These are phyloP conservation scores for Microdochium paspali DNA, from an alignment of 2,329 filamentous ascomycete species.

Conservation along the genomic window DNA sequence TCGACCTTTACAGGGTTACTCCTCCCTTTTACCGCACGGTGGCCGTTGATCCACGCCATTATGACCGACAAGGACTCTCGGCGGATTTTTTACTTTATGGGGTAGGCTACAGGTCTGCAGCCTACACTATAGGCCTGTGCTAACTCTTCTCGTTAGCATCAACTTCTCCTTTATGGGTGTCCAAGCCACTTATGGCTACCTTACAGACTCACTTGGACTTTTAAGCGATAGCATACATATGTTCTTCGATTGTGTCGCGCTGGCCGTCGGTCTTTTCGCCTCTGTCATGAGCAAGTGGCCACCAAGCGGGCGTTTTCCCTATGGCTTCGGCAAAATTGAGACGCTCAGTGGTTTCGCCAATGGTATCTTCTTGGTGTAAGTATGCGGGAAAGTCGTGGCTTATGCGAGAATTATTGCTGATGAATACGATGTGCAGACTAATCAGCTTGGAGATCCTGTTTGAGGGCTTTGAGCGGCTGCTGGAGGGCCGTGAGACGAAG, in stretches of 20 bases:
- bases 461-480: slow-evolving; percentile 81
- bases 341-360: slow-evolving; percentile 95
- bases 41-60: slow-evolving; percentile 76
- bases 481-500: slow-evolving; percentile 75
- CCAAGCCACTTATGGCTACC: slow-evolving; percentile 87
- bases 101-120: slow-evolving; percentile 34
- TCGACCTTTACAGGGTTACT: slow-evolving; percentile 66
- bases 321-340: slow-evolving; percentile 95
- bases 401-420: slow-evolving; percentile 1
- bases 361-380: slow-evolving; percentile 83
- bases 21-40: slow-evolving; percentile 58
- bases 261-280: slow-evolving; percentile 82
- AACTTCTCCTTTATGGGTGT: slow-evolving; percentile 94
- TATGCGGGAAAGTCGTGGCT: neutral
- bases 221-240: slow-evolving; percentile 98
- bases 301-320: slow-evolving; percentile 78
- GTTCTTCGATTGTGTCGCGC: slow-evolving; percentile 95
- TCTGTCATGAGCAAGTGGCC: slow-evolving; percentile 97
- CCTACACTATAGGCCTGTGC: slow-evolving; percentile 1
- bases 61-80: slow-evolving; percentile 86
- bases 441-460: slow-evolving; percentile 95
- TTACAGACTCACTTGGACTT: slow-evolving; percentile 89
- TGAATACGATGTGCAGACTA: slow-evolving; percentile 42
- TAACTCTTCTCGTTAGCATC: slow-evolving; percentile 42
- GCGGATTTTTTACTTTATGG: slow-evolving; percentile 95